Conservation (phyloP, 192 early-diverging fungal genomes). For the Podochytrium sp. region DNA sequence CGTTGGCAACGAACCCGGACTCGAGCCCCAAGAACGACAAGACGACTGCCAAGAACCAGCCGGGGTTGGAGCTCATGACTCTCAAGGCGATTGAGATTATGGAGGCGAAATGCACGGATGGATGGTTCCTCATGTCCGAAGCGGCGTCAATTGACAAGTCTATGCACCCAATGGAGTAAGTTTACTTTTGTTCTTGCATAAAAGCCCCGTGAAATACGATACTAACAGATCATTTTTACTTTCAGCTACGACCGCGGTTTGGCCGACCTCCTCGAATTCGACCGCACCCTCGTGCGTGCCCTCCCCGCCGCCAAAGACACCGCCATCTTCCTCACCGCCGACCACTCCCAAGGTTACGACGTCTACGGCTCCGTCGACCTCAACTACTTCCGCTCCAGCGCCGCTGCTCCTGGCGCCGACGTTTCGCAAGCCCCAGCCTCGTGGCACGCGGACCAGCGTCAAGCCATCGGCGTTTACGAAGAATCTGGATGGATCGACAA, state of each 20-base stretch:
- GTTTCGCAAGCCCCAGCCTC: neutral
- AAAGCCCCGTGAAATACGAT: neutral
- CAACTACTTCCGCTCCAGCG: slow-evolving; percentile 54
- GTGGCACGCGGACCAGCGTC: slow-evolving; percentile 29
- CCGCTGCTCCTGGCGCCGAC: slow-evolving; percentile 22
- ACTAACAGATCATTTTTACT: too few relatives aligned
- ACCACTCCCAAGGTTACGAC: slow-evolving; percentile 67
- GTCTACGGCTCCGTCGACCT: slow-evolving; percentile 68
- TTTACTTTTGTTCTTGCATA: neutral
- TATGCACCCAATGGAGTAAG: slow-evolving; percentile 59
- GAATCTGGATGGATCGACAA: slow-evolving; percentile 42
- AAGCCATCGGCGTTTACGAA: slow-evolving; percentile 34
- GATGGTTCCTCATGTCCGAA: slow-evolving; percentile 70
- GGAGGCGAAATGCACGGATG: slow-evolving; percentile 61
- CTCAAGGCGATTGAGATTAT: slow-evolving; percentile 62
- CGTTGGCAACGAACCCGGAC: slow-evolving; percentile 40
- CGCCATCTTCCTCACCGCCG: slow-evolving; percentile 68
- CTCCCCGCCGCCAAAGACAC: slow-evolving; percentile 54
- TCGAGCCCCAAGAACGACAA: slow-evolving; percentile 47
- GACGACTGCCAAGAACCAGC: slow-evolving; percentile 55
- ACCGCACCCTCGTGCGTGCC: slow-evolving; percentile 60
- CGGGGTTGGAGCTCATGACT: slow-evolving; percentile 62
- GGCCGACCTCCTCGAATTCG: slow-evolving; percentile 67
- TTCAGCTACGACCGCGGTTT: slow-evolving; percentile 58
- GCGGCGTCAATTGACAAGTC: slow-evolving; percentile 68